Evolutionary conservation across 805 yeast genomes (phyloP).

Genomic region (Yarrowia sp.): DNA sequence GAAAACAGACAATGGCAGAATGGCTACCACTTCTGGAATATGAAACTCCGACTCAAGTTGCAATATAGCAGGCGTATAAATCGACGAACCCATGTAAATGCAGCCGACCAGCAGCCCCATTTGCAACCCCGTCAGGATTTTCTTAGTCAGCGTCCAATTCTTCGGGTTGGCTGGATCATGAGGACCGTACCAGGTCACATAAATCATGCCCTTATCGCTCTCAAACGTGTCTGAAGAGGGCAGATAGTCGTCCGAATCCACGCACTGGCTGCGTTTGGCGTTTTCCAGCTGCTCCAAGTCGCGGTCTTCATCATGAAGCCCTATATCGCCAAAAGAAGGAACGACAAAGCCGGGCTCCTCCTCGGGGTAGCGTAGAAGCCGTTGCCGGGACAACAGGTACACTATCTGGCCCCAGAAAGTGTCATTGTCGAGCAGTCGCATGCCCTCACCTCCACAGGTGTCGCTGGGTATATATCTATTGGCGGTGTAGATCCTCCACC

Average conservation of each 20-base stretch:
- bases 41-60: slow-evolving; percentile 46
- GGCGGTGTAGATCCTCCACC: slow-evolving; percentile 22
- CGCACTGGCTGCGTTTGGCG: background rate
- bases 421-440: slow-evolving; percentile 26
- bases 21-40: slow-evolving; percentile 45
- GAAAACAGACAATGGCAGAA: slow-evolving; percentile 50
- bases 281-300: slow-evolving; percentile 14
- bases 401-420: slow-evolving; percentile 26
- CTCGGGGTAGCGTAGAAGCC: slow-evolving; percentile 8
- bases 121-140: slow-evolving; percentile 42
- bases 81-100: slow-evolving; percentile 55
- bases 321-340: background rate
- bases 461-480: slow-evolving; percentile 4
- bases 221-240: slow-evolving; percentile 9
- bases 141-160: slow-evolving; percentile 51
- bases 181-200: slow-evolving; percentile 31
- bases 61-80: slow-evolving; percentile 50
- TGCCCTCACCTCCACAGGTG: background rate
- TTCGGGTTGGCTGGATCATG: slow-evolving; percentile 54
- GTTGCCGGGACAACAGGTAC: slow-evolving; percentile 4
- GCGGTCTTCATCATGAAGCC: background rate
- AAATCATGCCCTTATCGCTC: slow-evolving; percentile 1
- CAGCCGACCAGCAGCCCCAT: slow-evolving; percentile 47
- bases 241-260: background rate
- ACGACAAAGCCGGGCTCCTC: slow-evolving; percentile 14